Base-by-base conservation (phyloP, 1,139 yeast species). In the Blastobotrys proliferans region DNA sequence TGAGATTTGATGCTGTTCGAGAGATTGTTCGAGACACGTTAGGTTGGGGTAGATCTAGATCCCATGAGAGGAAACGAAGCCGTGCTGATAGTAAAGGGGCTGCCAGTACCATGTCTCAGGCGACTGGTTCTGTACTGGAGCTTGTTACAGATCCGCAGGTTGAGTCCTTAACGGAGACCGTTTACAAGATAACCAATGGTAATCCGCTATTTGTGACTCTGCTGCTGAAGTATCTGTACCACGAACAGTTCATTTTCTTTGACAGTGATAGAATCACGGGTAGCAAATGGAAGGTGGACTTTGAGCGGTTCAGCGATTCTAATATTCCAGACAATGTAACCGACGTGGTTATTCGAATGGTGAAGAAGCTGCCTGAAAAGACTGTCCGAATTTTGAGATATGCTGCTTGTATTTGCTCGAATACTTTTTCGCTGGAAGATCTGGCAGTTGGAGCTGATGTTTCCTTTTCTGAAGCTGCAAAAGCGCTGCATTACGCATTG, bases 371-470 rank as follows among this genome's bases (percentile, higher is more conserved):
- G 21, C 61, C 62, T 11, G 51, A 49, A 2, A 37, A 51, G 36
- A 56, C 60, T 1, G 40, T 51, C 8, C 50, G 57, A 5, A 51
- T 75, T 21, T 51, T 76, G 40, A 66, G 69, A 38, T 68, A 62
- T 51, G 78, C 78, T 1, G 69, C 77, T 1, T 67, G 77, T 20
- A 64, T 72, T 14, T 63, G 71, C 37, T 63, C 73, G 17, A 67
- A 68, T 27, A 60, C 67, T 4, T 76, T 76, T 51, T 64, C 68
- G 10, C 57, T 76, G 22, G 64, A 67, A 6, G 79, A 74, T 41
- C 56, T 76, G 33, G 61, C 67, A 38, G 58, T 67, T 11, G 76
- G 71, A 2, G 60, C 74, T 1, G 63, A 63, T 2, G 54, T 61
- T 22, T 56, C 75, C 0, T 51, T 54, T 35, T 52, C 59, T 2